Base-by-base conservation (phyloP, 2,329 filamentous ascomycete species). In the Curvularia spicifera region DNA sequence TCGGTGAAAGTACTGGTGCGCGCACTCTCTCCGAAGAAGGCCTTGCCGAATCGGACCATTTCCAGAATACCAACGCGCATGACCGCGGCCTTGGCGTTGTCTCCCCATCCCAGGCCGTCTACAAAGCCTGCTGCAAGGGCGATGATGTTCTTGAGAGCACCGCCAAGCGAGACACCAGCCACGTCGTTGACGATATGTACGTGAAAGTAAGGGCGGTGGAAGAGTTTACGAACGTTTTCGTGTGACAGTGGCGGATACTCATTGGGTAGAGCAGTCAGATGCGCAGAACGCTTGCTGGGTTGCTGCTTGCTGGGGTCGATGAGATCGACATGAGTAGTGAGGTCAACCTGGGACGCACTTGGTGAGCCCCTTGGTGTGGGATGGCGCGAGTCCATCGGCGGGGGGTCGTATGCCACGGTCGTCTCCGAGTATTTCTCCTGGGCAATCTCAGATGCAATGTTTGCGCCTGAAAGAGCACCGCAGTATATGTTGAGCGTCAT, bases 21-120 rank as follows among this genome's bases (percentile, higher is more conserved):
- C 26, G 95, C 89, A 0, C 90, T 91, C 70, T 93, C 85, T 18
- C 87, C 87, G 76, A 98, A 99, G 82, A 98, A 99, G 69, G 90
- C 87, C 77, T 93, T 92, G 65, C 94, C 94, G 68, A 99, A 99
- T 74, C 91, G 90, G 71, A 98, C 92, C 89, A 97, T 97, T 80
- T 99, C 95, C 69, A 97, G 84, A 45, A 99, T 86, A 7, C 95
- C 95, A 20, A 98, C 90, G 42, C 95, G 91, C 92, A 99, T 98
- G 60, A 99, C 89, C 45, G 95, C 95, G n/a, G 95, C 93, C 82
- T 99, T 98, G 66, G 94, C 94, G 69, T 98, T 99, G 82, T 98
- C 93, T 72, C 95, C 95, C 94, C 95, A 99, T 65, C 94, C 94
- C 61, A 94, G 87, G 35, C 95, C 95, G 65, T 97, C 92, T 44